These are phyloP conservation scores for Candida easanensis DNA, from an alignment of 805 yeast genomes.

Conservation along the genomic window DNA sequence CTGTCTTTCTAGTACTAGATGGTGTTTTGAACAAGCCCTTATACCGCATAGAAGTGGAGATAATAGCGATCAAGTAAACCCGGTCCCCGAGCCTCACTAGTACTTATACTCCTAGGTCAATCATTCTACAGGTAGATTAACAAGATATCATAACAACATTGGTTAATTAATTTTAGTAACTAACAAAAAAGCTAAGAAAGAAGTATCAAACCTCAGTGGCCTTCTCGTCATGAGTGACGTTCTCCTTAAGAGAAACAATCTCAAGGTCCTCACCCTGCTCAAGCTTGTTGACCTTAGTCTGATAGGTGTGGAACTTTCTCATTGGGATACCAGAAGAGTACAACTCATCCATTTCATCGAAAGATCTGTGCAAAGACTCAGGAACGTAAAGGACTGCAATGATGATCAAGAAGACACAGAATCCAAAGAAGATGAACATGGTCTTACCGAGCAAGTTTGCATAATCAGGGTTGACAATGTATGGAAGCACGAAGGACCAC, in stretches of 20 bases:
- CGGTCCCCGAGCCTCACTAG: too few relatives aligned
- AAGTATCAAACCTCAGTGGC: too few relatives aligned
- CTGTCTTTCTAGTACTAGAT: too few relatives aligned
- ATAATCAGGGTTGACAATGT: conserved; percentile 40
- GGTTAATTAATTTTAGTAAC: too few relatives aligned
- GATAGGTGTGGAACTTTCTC: conserved; percentile 24
- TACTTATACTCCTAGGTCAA: too few relatives aligned
- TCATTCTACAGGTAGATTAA: too few relatives aligned
- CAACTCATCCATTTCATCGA: conserved; percentile 53
- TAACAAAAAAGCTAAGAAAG: too few relatives aligned
- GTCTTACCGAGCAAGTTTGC: conserved; percentile 43
- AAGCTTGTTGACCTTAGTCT: conserved; percentile 8
- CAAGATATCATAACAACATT: too few relatives aligned
- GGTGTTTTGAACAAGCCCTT: too few relatives aligned
- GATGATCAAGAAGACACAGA: conserved; percentile 27
- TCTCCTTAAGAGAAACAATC: background rate
- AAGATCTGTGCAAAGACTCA: conserved; percentile 50
- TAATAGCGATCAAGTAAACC: too few relatives aligned
- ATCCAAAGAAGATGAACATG: conserved; percentile 41
- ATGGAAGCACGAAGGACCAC: conserved; percentile 39
- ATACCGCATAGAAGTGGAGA: too few relatives aligned
- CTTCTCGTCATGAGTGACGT: conserved; percentile 6
- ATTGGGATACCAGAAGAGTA: conserved; percentile 34
- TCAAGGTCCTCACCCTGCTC: conserved; percentile 6
- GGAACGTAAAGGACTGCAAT: conserved; percentile 49